A percentile compares a stretch with the other conserved stretches of the same genome.
These are phyloP conservation scores for Haplographium delicatum DNA, from an alignment of 495 filamentous ascomycete genomes.

Conservation along the genomic window DNA sequence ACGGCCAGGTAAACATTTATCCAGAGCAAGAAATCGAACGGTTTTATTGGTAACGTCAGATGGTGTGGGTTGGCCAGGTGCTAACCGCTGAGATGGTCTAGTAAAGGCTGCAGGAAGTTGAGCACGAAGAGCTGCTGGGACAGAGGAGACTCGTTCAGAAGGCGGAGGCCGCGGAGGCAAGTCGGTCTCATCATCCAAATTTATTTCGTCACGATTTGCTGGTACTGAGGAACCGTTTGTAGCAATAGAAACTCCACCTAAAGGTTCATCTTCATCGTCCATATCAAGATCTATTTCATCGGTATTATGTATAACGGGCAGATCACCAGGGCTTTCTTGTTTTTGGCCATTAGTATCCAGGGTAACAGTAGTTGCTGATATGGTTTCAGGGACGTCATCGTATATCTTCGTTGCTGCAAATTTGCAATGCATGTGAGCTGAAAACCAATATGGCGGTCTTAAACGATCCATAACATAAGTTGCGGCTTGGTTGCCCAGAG, in stretches of 20 bases:
- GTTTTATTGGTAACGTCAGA: constrained; percentile 60
- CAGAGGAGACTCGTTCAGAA: constrained; percentile 22
- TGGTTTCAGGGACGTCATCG: constrained; percentile 28
- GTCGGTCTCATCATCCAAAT: constrained; percentile 44
- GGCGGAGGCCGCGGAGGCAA: constrained; percentile 4
- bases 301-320: constrained; percentile 31
- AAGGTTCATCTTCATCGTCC: constrained; percentile 34
- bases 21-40: constrained; percentile 84
- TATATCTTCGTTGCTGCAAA: constrained; percentile 71
- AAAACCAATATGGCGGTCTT: constrained; percentile 85
- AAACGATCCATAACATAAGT: constrained; percentile 72
- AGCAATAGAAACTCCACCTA: neutral
- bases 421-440: constrained; percentile 86
- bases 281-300: constrained; percentile 54
- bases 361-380: neutral
- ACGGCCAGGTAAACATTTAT: constrained; percentile 74
- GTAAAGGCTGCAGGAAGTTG: constrained; percentile 64
- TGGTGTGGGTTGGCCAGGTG: constrained; percentile 41
- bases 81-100: constrained; percentile 31
- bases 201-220: constrained; percentile 48
- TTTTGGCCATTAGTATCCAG: neutral
- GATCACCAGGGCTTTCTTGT: neutral
- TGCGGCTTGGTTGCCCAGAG: constrained; percentile 72
- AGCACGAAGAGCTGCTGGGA: constrained; percentile 55
- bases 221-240: neutral